These are phyloP conservation scores for Dacryopinax spathularia DNA, from an alignment of 768 basidiomycete species.

Conservation along the genomic window DNA sequence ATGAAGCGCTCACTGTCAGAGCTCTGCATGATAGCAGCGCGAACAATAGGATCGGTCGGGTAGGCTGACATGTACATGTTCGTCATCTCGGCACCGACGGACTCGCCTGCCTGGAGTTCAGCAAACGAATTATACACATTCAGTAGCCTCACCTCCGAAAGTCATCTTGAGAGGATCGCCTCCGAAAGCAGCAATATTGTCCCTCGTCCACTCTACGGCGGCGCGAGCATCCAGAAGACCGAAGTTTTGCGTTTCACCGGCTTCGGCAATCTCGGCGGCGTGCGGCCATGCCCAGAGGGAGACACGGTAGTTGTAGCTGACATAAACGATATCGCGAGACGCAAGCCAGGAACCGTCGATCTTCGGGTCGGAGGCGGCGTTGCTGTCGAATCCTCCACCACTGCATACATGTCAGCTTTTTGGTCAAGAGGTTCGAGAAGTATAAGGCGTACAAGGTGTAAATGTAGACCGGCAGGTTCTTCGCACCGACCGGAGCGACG, in stretches of 20 bases:
- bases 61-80: slow-evolving; percentile 18
- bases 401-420: slow-evolving; percentile 5
- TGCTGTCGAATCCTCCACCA: slow-evolving; percentile 16
- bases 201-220: background rate
- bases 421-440: background rate
- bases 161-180: background rate
- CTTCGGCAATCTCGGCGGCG: slow-evolving; percentile 16
- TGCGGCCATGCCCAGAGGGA: slow-evolving; percentile 17
- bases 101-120: slow-evolving; percentile 9
- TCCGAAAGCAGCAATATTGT: slow-evolving; percentile 1
- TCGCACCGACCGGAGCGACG: slow-evolving; percentile 16
- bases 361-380: slow-evolving; percentile 17
- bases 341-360: slow-evolving; percentile 18
- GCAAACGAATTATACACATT: too few species aligned
- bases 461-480: slow-evolving; percentile 15
- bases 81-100: slow-evolving; percentile 17
- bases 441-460: slow-evolving; percentile 15
- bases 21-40: slow-evolving; percentile 19
- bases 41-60: slow-evolving; percentile 14
- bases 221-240: background rate
- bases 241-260: slow-evolving; percentile 12
- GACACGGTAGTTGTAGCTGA: slow-evolving; percentile 19
- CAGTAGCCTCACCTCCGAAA: slow-evolving; percentile 10
- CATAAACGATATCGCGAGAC: slow-evolving; percentile 17
- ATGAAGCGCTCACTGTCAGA: slow-evolving; percentile 15